Base-by-base conservation (phyloP, 495 filamentous ascomycete species). In the Oleoguttula mirabilis region DNA sequence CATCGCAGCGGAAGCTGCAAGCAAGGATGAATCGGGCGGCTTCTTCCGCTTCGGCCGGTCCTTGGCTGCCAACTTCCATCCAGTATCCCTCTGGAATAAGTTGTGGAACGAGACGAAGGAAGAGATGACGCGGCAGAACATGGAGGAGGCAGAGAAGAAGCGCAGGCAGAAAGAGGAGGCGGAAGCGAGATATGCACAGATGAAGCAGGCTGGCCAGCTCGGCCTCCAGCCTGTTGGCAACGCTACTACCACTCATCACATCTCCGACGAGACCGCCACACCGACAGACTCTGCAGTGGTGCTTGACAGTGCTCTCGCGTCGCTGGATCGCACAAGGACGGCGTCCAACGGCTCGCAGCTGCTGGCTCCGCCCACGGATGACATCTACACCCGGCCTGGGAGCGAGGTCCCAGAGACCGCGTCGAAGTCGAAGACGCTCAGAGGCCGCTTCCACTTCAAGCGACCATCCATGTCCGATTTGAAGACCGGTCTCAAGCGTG, bases 191-290 rank as follows among this genome's bases (percentile, higher is more conserved):
- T 83, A 83, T 55, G 68, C 70, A 4, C 67, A 77, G 52, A 54
- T 80, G 43, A 82, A 83, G 60, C 63, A 66, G 42, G 59, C 61
- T 10, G 76, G 77, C 0, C 75, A 73, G 39, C 61, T 71, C 45
- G 67, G 66, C 10, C 67, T 44, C n/a, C 32, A 43, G 32, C 40
- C 39, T 11, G 36, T 48, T 7, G 48, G 34, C 21, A 47, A 43
- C 10, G 3, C 31, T 3, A 22, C 15, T 15, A 10, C 22, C 8
- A 10, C 4, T 11, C 3, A n/a, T 7, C 40, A 15, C n/a, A 16
- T 11, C 17, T 19, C 22, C 15, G 37, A n/a, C 15, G 39, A 31
- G 22, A 38, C 15, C 17, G 12, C 31, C 4, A 40, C 16, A 14
- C 25, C 32, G 12, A 14, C 21, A 14, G 47, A 43, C 24, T 43